Conservation (phyloP, 768 basidiomycete species). For the Boletus rubescentipes region DNA sequence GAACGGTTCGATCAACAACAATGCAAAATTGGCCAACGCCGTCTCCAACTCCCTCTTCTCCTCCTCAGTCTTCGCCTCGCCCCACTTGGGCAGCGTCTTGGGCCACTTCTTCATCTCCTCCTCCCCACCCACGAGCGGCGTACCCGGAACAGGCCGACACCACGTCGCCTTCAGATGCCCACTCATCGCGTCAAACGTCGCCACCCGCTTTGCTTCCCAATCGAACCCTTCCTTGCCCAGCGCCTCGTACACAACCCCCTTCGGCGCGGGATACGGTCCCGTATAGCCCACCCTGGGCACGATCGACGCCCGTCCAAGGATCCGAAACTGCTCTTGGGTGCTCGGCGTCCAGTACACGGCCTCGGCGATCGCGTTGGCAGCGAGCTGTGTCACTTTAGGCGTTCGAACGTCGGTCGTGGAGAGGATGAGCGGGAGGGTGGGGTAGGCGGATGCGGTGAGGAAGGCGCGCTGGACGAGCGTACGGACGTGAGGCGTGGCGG, state of each 20-base stretch:
- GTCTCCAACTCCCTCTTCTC: slow-evolving; percentile 26
- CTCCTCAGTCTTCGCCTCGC: slow-evolving; percentile 43
- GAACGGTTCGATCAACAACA: slow-evolving; percentile 40
- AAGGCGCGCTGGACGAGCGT: slow-evolving; percentile 62
- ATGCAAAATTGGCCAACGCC: slow-evolving; percentile 48
- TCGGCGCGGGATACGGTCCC: slow-evolving; percentile 13
- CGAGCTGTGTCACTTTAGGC: slow-evolving; percentile 51
- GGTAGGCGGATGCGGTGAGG: slow-evolving; percentile 41
- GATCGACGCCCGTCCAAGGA: slow-evolving; percentile 56
- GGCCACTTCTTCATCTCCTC: slow-evolving; percentile 69
- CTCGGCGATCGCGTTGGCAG: slow-evolving; percentile 40
- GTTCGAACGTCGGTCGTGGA: slow-evolving; percentile 72
- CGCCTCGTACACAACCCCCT: slow-evolving; percentile 30
- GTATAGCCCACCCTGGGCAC: slow-evolving; percentile 49
- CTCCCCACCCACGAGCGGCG: slow-evolving; percentile 45
- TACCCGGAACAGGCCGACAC: slow-evolving; percentile 68
- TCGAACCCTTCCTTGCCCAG: slow-evolving; percentile 37
- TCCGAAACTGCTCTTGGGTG: slow-evolving; percentile 70
- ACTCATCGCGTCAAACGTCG: slow-evolving; percentile 58
- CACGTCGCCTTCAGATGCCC: slow-evolving; percentile 68
- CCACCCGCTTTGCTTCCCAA: slow-evolving; percentile 67
- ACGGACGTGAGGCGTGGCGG: slow-evolving; percentile 54
- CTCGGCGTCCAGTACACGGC: slow-evolving; percentile 73
- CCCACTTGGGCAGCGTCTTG: slow-evolving; percentile 46
- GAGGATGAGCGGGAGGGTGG: slow-evolving; percentile 59